Conservation (phyloP, 345 rosid genomes). For the Alliaria petiolata region DNA sequence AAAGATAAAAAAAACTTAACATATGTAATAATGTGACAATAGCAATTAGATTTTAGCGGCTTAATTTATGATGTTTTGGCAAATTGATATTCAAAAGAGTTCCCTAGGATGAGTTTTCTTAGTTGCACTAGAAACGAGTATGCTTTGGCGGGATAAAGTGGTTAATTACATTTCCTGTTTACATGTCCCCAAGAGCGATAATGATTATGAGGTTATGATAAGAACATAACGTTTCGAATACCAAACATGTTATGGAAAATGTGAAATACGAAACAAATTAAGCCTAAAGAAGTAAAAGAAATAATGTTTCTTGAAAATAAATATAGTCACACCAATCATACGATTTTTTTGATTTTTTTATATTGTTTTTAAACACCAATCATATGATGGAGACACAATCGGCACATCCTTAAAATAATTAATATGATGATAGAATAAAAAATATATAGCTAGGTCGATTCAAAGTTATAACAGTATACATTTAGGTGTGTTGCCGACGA, state of each 20-base stretch:
- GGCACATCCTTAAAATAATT: background rate
- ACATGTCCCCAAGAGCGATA: background rate
- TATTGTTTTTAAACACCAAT: too few species aligned
- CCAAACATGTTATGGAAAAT: background rate
- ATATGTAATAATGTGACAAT: too few species aligned
- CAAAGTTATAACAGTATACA: background rate
- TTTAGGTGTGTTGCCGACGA: slow-evolving; percentile 19
- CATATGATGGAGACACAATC: background rate
- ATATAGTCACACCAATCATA: background rate
- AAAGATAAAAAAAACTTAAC: too few species aligned
- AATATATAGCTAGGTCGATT: background rate
- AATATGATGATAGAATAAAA: background rate
- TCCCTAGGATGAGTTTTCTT: too few species aligned
- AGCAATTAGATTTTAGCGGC: background rate
- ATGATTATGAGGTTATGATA: too few species aligned
- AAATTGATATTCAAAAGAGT: background rate
- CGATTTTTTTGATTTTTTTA: too few species aligned
- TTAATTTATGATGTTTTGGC: background rate
- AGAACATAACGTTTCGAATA: background rate
- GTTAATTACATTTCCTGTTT: background rate
- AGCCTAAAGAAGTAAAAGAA: background rate
- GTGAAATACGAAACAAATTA: slow-evolving; percentile 1
- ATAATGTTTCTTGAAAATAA: background rate
- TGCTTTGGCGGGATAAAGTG: background rate
- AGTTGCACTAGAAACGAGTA: background rate